Evolutionary conservation across 2,329 filamentous ascomycete species (phyloP).

Genomic region (Myriosclerotinia duriaeana): DNA sequence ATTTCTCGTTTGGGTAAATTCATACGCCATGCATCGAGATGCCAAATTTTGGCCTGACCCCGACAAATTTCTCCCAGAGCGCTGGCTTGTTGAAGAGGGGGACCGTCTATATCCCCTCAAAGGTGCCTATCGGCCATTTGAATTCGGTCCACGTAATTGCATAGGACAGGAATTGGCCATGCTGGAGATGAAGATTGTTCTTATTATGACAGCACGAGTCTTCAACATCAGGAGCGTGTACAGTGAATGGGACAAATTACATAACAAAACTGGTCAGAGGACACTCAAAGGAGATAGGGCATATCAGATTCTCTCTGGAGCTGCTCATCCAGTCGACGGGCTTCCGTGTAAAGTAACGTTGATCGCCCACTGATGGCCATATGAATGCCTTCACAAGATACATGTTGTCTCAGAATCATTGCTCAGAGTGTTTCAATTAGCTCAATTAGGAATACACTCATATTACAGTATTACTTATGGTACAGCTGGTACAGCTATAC

Average conservation of each 20-base stretch:
- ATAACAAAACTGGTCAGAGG: background rate
- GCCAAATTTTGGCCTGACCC: background rate
- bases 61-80: background rate
- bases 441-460: too few species aligned
- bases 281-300: background rate
- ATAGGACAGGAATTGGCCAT: background rate
- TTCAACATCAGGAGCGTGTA: background rate
- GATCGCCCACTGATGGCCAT: background rate
- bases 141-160: background rate
- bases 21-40: slow-evolving; percentile 4
- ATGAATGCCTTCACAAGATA: background rate
- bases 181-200: background rate
- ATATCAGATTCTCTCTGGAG: slow-evolving; percentile 1
- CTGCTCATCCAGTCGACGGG: background rate
- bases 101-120: background rate
- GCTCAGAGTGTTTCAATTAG: too few species aligned
- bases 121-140: background rate
- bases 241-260: background rate
- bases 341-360: background rate
- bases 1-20: slow-evolving; percentile 8
- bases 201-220: background rate
- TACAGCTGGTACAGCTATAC: too few species aligned
- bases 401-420: too few species aligned
- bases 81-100: slow-evolving; percentile 3
- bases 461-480: too few species aligned